Percentiles rank a stretch among this genome's conserved stretches.
These are phyloP conservation scores for Gilbertella persicaria DNA, from an alignment of 371 early-diverging fungal species.

Conservation along the genomic window DNA sequence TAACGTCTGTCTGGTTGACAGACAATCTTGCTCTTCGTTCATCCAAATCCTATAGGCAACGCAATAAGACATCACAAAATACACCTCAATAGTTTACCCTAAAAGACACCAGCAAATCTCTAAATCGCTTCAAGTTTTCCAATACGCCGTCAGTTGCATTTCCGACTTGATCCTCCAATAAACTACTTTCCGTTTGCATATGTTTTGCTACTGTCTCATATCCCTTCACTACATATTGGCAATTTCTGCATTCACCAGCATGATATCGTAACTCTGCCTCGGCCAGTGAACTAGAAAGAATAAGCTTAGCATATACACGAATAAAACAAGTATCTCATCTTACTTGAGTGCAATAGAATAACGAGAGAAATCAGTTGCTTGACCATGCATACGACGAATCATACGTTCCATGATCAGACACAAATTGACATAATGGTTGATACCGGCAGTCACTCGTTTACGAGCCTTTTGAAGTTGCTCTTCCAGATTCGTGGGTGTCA, in stretches of 20 bases:
- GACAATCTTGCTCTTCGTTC: conserved; percentile 37
- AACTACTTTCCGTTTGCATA: conserved; percentile 51
- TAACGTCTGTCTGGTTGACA: conserved; percentile 37
- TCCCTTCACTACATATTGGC: conserved; percentile 60
- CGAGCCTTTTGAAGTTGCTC: conserved; percentile 54
- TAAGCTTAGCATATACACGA: not conserved
- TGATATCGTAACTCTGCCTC: conserved; percentile 68
- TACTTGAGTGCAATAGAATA: conserved; percentile 60
- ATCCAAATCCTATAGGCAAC: conserved; percentile 36
- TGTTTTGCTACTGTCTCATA: conserved; percentile 63
- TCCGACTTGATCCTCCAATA: conserved; percentile 61
- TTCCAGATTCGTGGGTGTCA: conserved; percentile 53
- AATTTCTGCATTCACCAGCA: conserved; percentile 60
- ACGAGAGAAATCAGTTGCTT: conserved; percentile 58
- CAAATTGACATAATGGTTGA: conserved; percentile 64
- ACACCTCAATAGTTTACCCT: conserved; percentile 36
- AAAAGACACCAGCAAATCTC: conserved; percentile 69
- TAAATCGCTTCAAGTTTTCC: conserved; percentile 69
- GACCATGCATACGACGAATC: conserved; percentile 66
- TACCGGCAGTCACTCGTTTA: conserved; percentile 51
- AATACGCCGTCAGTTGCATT: conserved; percentile 52
- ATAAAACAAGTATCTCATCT: not conserved
- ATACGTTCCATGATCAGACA: conserved; percentile 70
- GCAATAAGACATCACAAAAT: no score
- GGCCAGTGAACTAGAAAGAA: conserved; percentile 47